Evolutionary conservation across 176 grass and related monocot species (phyloP), one percentile per base, ranked within the genome.

Genomic region (Pontederia paniculata): DNA sequence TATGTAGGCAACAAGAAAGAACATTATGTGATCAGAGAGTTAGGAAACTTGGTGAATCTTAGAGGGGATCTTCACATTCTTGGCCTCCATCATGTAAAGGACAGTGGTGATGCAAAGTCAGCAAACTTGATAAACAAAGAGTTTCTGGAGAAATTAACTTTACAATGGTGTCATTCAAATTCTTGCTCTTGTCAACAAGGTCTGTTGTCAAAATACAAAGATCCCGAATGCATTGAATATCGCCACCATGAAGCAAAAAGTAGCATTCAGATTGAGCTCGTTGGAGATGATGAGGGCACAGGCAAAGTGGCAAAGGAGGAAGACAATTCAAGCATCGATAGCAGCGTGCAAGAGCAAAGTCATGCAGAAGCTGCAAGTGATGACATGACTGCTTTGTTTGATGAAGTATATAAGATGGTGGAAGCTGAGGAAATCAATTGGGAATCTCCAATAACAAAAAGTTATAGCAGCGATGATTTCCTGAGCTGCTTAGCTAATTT

Each of bases 11-110:
- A 50, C 43, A 60, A 86, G 56, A 21, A 9, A 48, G 12, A 42
- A 9, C 60, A 65, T 41, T 82, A 66, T 75, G 65, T 67, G 41
- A 78, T 83, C 42, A 21, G 51, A 42, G 79, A 88, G 58, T 65
- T 83, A 53, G 50, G 21, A 18, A 60, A 63, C 17, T 58, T 88
- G 63, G 48, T 47, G 42, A 77, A 79, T 1, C 48, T 66, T 5
- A 23, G 23, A 41, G 48, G 63, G 17, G 21, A 37, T 9, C 25
- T 66, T 52, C 46, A 25, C 14, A 53, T 66, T 23, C 3, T 9
- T 1, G 49, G 46, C 12, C 62, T 65, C 21, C 28, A 68, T 54
- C 12, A 54, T 13, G n/a, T 68, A 6, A 28, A 12, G 17, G 50
- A 55, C 28, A 8, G 8, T 10, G 16, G 15, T 44, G 66, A 68